These are phyloP conservation scores for Athelia psychrophila DNA, from an alignment of 1,284 basidiomycete species.

Conservation along the genomic window DNA sequence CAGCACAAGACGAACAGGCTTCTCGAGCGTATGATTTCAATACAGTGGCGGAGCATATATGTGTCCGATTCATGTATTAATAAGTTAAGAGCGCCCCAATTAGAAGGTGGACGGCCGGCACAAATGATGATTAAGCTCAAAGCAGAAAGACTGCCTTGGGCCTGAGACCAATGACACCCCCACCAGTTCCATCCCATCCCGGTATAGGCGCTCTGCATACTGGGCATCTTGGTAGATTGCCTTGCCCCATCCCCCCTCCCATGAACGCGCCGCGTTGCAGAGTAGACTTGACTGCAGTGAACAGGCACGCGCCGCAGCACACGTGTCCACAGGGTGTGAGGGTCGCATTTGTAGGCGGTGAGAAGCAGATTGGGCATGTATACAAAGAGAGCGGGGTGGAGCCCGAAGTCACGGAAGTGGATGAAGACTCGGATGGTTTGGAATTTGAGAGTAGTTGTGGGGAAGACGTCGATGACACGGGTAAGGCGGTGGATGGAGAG, in stretches of 20 bases:
- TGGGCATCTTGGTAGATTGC: conserved; percentile 45
- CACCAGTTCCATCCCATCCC: conserved; percentile 64
- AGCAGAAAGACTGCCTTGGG: conserved; percentile 42
- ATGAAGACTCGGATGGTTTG: background rate
- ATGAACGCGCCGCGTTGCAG: conserved; percentile 45
- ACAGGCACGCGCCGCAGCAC: conserved; percentile 73
- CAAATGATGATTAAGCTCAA: conserved; percentile 16
- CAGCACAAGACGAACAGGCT: too few relatives aligned
- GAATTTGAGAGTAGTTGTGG: background rate
- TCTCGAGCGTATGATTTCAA: too few relatives aligned
- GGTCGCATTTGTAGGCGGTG: conserved; percentile 68
- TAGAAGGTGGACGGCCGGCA: too few relatives aligned
- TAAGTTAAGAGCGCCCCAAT: too few relatives aligned
- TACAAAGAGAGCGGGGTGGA: conserved; percentile 54
- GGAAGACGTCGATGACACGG: background rate
- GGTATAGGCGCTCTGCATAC: conserved; percentile 60
- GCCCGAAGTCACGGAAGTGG: background rate
- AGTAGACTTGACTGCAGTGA: conserved; percentile 66
- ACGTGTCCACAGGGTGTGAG: conserved; percentile 78
- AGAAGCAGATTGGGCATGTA: conserved; percentile 77
- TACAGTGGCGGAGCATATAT: too few relatives aligned
- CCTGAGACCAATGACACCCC: conserved; percentile 61
- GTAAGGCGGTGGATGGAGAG: background rate
- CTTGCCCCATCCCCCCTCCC: conserved; percentile 33
- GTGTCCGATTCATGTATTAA: too few relatives aligned